Base-by-base conservation (phyloP, 2,329 filamentous ascomycete genomes). In the Trichoderma polysporum region DNA sequence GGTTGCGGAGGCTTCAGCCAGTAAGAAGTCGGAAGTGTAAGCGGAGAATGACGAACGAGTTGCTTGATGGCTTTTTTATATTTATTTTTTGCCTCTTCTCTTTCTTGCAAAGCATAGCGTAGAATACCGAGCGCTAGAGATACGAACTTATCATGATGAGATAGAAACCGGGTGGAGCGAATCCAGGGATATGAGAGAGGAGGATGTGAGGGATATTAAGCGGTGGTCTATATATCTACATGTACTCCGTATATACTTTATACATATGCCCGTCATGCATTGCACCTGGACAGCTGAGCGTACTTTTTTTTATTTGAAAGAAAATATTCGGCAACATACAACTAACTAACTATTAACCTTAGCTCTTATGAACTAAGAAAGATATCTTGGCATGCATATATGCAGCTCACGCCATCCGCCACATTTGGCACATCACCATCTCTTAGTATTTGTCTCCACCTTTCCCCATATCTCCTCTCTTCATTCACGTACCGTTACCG, bases 1-100 rank as follows among this genome's bases (percentile, higher is more conserved):
- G 27, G 86, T 83, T 13, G 84, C 82, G 33, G 79, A 78, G 29
- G 73, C 76, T 7, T 73, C 73, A 49, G 73, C 70, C n/a, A 79
- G 73, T 68, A 78, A 78, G 69, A 76, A 78, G 69, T 76, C 35
- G 15, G 61, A 69, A 22, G 33, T 10, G 8, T 61, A 60, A 69
- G 61, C 41, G 13, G 41, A 39, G 4, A 49, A 68, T 77, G n/a
- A 49, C 7, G 45, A 52, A 29, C 59, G 15, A 17, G 3, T 31
- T n/a, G n/a, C n/a, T n/a, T n/a, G n/a, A 8, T 22, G 41, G 7
- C 49, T 39, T 19, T 27, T 27, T 59, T 22, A 39, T 52, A 22
- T 53, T 31, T 12, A 1, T 45, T 25, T 7, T 13, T 9, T 25
- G 15, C 19, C 27, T n/a, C 54, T 15, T 27, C n/a, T 60, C 33